Evolutionary conservation across 2,329 filamentous ascomycete genomes (phyloP).

Genomic region (Aspergillus versicolor): DNA sequence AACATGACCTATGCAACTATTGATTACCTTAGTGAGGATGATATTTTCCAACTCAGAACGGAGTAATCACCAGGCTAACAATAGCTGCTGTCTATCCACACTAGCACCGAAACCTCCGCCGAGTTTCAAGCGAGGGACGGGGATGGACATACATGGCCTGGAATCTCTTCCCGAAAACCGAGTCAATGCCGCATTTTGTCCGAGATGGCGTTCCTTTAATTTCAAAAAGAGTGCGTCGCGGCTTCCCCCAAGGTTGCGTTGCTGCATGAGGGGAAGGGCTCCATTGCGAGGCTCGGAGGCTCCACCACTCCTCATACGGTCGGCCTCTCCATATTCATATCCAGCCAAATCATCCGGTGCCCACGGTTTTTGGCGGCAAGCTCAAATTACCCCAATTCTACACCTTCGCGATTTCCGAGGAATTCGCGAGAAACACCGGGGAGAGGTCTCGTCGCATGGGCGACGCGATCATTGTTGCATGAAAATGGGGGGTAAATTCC

Average conservation of each 20-base stretch:
- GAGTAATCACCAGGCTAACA: no score
- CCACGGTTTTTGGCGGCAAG: neutral
- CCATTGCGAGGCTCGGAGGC: slow-evolving; percentile 5
- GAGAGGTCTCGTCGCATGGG: no score
- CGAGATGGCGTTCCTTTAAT: neutral
- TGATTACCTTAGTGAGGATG: no score
- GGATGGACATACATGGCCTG: neutral
- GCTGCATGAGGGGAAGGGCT: slow-evolving; percentile 5
- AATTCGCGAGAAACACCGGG: neutral
- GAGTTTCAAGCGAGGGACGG: no score
- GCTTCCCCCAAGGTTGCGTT: neutral
- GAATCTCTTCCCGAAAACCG: neutral
- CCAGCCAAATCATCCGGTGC: neutral
- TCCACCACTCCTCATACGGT: slow-evolving; percentile 9
- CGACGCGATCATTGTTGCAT: neutral
- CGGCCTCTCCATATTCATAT: neutral
- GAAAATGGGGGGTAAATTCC: neutral
- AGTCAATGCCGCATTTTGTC: slow-evolving; percentile 3
- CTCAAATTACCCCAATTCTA: slow-evolving; percentile 1
- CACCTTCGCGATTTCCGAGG: neutral
- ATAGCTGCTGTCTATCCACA: no score
- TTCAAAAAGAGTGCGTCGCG: neutral
- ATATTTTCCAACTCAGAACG: no score
- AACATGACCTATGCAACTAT: no score
- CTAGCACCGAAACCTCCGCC: no score